These are phyloP conservation scores for Venturia effusa DNA, from an alignment of 2,329 filamentous ascomycete genomes.

Conservation along the genomic window DNA sequence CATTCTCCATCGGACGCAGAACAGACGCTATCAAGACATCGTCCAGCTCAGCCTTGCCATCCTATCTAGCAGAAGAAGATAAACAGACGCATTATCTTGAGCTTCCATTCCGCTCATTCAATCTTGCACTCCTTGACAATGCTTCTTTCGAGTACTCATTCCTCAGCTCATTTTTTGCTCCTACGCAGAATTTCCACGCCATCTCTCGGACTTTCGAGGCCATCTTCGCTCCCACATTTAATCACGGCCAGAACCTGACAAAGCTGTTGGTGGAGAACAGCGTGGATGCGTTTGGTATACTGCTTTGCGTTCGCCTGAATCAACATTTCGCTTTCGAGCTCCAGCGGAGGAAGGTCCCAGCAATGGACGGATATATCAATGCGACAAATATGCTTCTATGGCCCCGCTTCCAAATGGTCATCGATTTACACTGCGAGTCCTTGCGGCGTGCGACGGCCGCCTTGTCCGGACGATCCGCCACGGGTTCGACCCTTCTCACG, in stretches of 20 bases:
- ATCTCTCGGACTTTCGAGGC: conserved; percentile 77
- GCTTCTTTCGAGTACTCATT: conserved; percentile 92
- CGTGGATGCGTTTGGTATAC: conserved; percentile 73
- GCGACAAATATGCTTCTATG: conserved; percentile 91
- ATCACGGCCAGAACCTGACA: conserved; percentile 68
- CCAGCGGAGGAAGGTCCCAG: conserved; percentile 80
- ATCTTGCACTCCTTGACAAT: conserved; percentile 87
- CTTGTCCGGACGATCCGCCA: conserved; percentile 15
- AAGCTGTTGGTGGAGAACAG: conserved; percentile 66
- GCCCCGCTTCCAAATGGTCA: conserved; percentile 88
- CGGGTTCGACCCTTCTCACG: conserved; percentile 20
- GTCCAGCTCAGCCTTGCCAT: conserved; percentile 67
- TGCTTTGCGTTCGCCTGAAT: conserved; percentile 87
- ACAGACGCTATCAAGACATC: conserved; percentile 68
- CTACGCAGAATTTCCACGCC: conserved; percentile 60
- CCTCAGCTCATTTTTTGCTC: conserved; percentile 78
- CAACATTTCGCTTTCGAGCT: conserved; percentile 91
- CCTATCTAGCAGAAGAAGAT: conserved; percentile 86
- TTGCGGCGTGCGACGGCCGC: conserved; percentile 46
- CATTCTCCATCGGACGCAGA: conserved; percentile 79
- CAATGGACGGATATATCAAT: conserved; percentile 85
- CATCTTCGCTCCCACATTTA: conserved; percentile 82
- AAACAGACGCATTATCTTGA: conserved; percentile 79
- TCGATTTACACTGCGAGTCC: conserved; percentile 87
- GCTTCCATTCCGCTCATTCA: conserved; percentile 86